Evolutionary conservation across 352 stramenopile genomes (phyloP).

Genomic region (Phytopythium aichiense): DNA sequence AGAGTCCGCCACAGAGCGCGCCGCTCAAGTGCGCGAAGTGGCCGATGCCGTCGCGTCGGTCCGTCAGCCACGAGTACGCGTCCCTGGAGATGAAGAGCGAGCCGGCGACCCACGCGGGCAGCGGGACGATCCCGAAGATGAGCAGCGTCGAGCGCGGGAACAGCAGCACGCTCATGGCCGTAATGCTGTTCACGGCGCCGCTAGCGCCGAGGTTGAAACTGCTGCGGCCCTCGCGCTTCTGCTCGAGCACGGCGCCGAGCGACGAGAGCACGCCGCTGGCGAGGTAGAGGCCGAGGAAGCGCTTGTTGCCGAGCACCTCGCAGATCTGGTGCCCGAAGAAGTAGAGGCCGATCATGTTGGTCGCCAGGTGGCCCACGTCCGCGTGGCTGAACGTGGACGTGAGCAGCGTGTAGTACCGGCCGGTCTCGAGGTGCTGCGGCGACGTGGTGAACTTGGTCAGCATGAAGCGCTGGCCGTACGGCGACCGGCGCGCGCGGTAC

Average conservation of each 20-base stretch:
- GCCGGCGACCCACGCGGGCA: constrained; percentile 69
- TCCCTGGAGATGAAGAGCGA: constrained; percentile 74
- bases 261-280: constrained; percentile 65
- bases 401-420: constrained; percentile 70
- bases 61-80: constrained; percentile 57
- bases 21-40: constrained; percentile 75
- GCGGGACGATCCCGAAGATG: constrained; percentile 71
- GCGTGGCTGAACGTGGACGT: constrained; percentile 74
- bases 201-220: constrained; percentile 66
- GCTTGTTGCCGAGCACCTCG: constrained; percentile 55
- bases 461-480: constrained; percentile 53
- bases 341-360: constrained; percentile 75
- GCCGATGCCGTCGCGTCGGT: constrained; percentile 49
- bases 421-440: constrained; percentile 46
- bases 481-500: constrained; percentile 40
- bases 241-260: constrained; percentile 53
- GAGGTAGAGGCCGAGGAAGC: constrained; percentile 74
- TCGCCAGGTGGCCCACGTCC: constrained; percentile 43
- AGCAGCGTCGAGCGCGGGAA: constrained; percentile 68
- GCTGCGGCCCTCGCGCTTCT: constrained; percentile 34
- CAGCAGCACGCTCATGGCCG: constrained; percentile 60
- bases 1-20: constrained; percentile 49
- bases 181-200: constrained; percentile 79
- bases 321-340: constrained; percentile 76
- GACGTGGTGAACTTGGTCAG: constrained; percentile 76